Evolutionary conservation across 2,329 filamentous ascomycete species (phyloP).

Genomic region (Xylariaceae sp.): DNA sequence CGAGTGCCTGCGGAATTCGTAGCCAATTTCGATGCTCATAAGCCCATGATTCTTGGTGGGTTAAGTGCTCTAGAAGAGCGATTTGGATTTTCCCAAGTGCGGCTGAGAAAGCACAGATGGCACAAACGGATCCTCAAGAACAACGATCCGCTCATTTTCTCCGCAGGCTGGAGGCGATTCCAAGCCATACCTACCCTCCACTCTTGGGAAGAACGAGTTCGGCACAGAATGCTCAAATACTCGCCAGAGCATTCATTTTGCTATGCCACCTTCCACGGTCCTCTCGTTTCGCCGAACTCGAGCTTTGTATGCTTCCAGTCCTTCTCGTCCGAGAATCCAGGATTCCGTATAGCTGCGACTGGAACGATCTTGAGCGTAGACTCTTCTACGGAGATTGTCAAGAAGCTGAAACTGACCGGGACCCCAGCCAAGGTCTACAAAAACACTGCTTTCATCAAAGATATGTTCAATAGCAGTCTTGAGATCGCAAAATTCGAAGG

Average conservation of each 20-base stretch:
- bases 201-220: slow-evolving; percentile 54
- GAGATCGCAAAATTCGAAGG: slow-evolving; percentile 99
- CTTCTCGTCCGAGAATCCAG: slow-evolving; percentile 78
- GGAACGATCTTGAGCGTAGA: slow-evolving; percentile 93
- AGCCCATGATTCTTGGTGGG: slow-evolving; percentile 87
- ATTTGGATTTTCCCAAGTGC: slow-evolving; percentile 91
- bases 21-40: slow-evolving; percentile 73
- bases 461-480: slow-evolving; percentile 76
- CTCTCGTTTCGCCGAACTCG: slow-evolving; percentile 91
- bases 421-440: slow-evolving; percentile 69
- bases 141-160: slow-evolving; percentile 96
- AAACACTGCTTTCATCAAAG: slow-evolving; percentile 97
- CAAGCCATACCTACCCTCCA: slow-evolving; percentile 21
- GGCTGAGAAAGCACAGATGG: slow-evolving; percentile 97
- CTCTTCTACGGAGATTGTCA: slow-evolving; percentile 95
- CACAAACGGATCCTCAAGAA: slow-evolving; percentile 99
- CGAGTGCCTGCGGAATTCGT: slow-evolving; percentile 90
- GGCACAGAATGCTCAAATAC: slow-evolving; percentile 98
- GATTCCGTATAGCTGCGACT: slow-evolving; percentile 91
- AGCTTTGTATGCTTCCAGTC: slow-evolving; percentile 93
- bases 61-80: slow-evolving; percentile 90
- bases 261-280: slow-evolving; percentile 92
- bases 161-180: slow-evolving; percentile 81
- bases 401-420: slow-evolving; percentile 97
- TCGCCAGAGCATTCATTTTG: slow-evolving; percentile 99